phyloP scores from a whole-genome alignment of 495 filamentous ascomycete species.

The Xanthoparmelia taractica region DNA sequence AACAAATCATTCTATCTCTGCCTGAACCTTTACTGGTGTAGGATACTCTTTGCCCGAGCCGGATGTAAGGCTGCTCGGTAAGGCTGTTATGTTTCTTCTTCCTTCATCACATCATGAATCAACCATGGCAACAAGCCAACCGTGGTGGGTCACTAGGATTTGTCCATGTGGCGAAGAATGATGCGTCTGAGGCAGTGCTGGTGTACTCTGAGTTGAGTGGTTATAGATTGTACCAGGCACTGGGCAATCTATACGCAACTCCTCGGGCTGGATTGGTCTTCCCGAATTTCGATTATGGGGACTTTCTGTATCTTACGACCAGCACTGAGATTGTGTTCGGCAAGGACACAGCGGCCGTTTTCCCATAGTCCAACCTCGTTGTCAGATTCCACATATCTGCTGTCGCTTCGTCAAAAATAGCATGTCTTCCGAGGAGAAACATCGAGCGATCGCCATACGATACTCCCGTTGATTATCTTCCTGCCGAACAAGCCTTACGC shows the following conservation, averaged over 20 bases:
- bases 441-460: slow-evolving; percentile 66
- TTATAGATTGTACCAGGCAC: slow-evolving; percentile 72
- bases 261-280: slow-evolving; percentile 59
- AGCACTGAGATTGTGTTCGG: slow-evolving; percentile 54
- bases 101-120: slow-evolving; percentile 50
- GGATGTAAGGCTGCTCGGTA: slow-evolving; percentile 51
- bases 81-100: slow-evolving; percentile 71
- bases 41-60: slow-evolving; percentile 35
- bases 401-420: slow-evolving; percentile 53
- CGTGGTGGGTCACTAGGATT: slow-evolving; percentile 71
- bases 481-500: slow-evolving; percentile 37
- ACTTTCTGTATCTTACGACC: slow-evolving; percentile 65
- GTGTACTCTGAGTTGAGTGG: slow-evolving; percentile 76
- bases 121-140: slow-evolving; percentile 81
- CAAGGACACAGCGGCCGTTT: slow-evolving; percentile 47
- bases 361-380: slow-evolving; percentile 64
- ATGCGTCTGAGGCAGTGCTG: slow-evolving; percentile 41
- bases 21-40: slow-evolving; percentile 47
- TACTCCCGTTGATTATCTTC: slow-evolving; percentile 50
- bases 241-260: slow-evolving; percentile 63
- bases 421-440: slow-evolving; percentile 53
- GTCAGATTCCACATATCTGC: slow-evolving; percentile 55
- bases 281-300: slow-evolving; percentile 61
- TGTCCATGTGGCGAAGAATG: slow-evolving; percentile 54
- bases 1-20: slow-evolving; percentile 48